These are phyloP conservation scores for Pseudozyma tsukubaensis DNA, from an alignment of 1,284 basidiomycete genomes.

Conservation along the genomic window DNA sequence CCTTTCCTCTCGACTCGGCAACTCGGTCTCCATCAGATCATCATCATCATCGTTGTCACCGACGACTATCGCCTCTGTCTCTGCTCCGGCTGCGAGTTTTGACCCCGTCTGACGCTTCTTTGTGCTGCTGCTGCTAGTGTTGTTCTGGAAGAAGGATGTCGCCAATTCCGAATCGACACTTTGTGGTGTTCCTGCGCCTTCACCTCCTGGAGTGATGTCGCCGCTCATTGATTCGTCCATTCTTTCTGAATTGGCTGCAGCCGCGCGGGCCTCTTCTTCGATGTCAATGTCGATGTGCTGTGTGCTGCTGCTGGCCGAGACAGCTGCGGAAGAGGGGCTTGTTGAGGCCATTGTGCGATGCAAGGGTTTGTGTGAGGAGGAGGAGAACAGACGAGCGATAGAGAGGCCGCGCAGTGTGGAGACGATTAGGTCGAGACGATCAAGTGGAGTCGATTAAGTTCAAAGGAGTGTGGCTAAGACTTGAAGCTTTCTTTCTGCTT, in stretches of 20 bases:
- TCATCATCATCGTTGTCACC: slow-evolving; percentile 15
- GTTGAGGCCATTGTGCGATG: slow-evolving; percentile 22
- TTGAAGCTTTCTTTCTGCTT: too few species aligned
- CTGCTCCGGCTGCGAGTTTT: slow-evolving; percentile 1
- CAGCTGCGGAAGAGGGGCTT: slow-evolving; percentile 9
- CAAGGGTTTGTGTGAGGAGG: too few species aligned
- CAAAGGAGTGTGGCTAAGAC: too few species aligned
- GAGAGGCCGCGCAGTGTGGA: neutral
- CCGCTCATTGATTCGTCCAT: slow-evolving; percentile 26
- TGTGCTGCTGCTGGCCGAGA: slow-evolving; percentile 8
- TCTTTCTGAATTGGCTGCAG: neutral
- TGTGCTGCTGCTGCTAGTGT: slow-evolving; percentile 3
- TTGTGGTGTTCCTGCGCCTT: slow-evolving; percentile 24
- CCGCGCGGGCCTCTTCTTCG: slow-evolving; percentile 11
- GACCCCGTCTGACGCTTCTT: slow-evolving; percentile 21
- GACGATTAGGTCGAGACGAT: neutral
- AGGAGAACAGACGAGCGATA: neutral
- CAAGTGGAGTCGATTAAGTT: too few species aligned
- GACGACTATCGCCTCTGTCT: neutral
- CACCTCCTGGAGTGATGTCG: slow-evolving; percentile 12
- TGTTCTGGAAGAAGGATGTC: slow-evolving; percentile 15
- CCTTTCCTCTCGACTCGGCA: slow-evolving; percentile 28
- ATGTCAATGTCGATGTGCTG: slow-evolving; percentile 20
- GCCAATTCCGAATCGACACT: slow-evolving; percentile 32
- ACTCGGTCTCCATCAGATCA: slow-evolving; percentile 28